phyloP scores from a whole-genome alignment of 2,329 filamentous ascomycete genomes.

The Fusarium sublunatum region DNA sequence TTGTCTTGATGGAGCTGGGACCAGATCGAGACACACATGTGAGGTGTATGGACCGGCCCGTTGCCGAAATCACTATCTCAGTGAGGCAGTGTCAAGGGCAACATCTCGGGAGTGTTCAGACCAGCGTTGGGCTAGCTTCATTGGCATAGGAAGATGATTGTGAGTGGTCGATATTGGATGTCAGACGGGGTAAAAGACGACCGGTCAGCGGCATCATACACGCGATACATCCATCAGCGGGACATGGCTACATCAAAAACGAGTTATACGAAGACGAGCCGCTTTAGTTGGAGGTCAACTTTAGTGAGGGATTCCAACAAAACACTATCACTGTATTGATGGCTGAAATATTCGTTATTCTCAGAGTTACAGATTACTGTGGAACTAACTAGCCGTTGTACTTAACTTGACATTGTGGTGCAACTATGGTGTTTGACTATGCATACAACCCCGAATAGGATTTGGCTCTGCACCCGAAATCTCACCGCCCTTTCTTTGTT shows the following conservation, averaged over 20 bases:
- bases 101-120: not conserved
- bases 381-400: not conserved
- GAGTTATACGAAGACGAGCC: constrained; percentile 11
- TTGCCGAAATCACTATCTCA: not conserved
- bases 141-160: not conserved
- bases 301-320: not conserved
- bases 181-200: constrained; percentile 43
- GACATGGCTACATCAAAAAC: constrained; percentile 3
- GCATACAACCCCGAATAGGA: too few relatives aligned
- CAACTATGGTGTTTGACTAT: too few relatives aligned
- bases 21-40: not conserved
- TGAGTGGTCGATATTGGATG: constrained; percentile 16
- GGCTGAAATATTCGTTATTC: not conserved
- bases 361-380: not conserved
- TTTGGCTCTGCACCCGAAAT: not conserved
- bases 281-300: not conserved
- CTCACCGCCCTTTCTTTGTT: not conserved
- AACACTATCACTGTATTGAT: not conserved
- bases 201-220: constrained; percentile 17
- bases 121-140: not conserved
- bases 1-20: not conserved
- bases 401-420: not conserved
- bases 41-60: not conserved
- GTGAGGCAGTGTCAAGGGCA: not conserved
- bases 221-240: not conserved